Evolutionary conservation across 148 eudicot species (phyloP), one percentile per base, ranked within the genome.

Genomic region (Rhododendron simsii): DNA sequence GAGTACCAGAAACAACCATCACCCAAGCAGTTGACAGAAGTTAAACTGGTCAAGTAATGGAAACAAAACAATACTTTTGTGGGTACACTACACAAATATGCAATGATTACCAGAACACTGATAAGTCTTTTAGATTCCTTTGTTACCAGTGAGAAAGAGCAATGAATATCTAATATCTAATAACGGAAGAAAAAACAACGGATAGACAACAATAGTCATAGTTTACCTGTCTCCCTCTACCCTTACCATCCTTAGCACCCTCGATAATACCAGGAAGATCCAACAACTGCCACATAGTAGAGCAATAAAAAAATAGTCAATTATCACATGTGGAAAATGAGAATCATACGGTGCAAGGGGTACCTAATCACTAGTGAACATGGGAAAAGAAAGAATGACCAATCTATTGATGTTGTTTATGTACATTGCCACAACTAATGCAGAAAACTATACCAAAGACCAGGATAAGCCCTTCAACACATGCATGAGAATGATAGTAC

Each of bases 251-350:
- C 91, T 97, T 97, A 30, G 98, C 99, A 91, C 98, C 98, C 86
- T 97, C 99, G 81, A 97, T 97, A 86, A 95, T 97, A 91, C 99
- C 99, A 91, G 98, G 99, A 81, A 95, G 94, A 90, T 97, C 99
- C 91, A 97, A 89, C 84, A 97, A 86, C 99, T 97, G 95, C 88
- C 85, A 88, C 84, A 50, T 47, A 80, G 50, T 41, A 82, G 7
- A 51, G 82, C 28, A 37, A 20, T 21, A 2, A 21, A 20, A 86
- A 59, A 85, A 57, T 26, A 88, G 55, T 28, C 48, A 69, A 67
- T 41, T 53, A 45, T 74, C n/a, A 83, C 83, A 83, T 59, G 61
- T 51, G 78, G 50, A 83, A 69, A 35, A 14, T 44, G 20, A 30
- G 16, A 81, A 55, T 5, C 83, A 35, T 3, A 10, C 2, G 83